Evolutionary conservation across 2,329 filamentous ascomycete species (phyloP).

Genomic region (Trichocomaceae sp.): DNA sequence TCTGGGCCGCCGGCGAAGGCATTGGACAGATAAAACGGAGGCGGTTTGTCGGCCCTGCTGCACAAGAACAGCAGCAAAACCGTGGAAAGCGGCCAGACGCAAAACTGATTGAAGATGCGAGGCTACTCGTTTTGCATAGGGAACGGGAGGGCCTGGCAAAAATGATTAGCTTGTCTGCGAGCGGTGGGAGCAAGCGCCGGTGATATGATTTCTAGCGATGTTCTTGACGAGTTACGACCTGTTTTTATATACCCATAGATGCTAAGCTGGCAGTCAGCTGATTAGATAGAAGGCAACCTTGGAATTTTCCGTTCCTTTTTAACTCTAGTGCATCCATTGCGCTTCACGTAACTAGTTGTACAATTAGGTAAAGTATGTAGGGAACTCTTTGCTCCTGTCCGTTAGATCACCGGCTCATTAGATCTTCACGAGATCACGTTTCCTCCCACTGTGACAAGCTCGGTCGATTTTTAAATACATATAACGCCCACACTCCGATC

Average conservation of each 20-base stretch:
- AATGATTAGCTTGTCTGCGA: slow-evolving; percentile 46
- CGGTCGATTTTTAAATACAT: slow-evolving; percentile 5
- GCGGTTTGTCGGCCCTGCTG: slow-evolving; percentile 18
- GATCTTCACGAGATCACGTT: neutral
- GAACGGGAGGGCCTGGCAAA: slow-evolving; percentile 62
- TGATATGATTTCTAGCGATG: neutral
- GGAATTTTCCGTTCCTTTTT: neutral
- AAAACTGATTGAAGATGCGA: slow-evolving; percentile 56
- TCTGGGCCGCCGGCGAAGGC: slow-evolving; percentile 56
- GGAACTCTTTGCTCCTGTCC: neutral
- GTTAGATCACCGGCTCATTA: neutral
- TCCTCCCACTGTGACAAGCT: neutral
- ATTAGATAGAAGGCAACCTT: neutral
- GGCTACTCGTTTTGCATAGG: slow-evolving; percentile 57
- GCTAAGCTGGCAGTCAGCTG: neutral
- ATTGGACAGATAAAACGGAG: slow-evolving; percentile 29
- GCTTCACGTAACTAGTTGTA: neutral
- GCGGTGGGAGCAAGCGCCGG: slow-evolving; percentile 4
- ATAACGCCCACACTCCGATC: neutral
- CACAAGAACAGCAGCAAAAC: neutral
- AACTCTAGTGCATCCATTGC: neutral
- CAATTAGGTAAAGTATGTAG: neutral
- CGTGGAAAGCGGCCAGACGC: slow-evolving; percentile 39
- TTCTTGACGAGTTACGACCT: slow-evolving; percentile 10
- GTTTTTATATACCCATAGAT: slow-evolving; percentile 10